phyloP scores from a whole-genome alignment of 768 basidiomycete species.

The Jaapia argillacea region DNA sequence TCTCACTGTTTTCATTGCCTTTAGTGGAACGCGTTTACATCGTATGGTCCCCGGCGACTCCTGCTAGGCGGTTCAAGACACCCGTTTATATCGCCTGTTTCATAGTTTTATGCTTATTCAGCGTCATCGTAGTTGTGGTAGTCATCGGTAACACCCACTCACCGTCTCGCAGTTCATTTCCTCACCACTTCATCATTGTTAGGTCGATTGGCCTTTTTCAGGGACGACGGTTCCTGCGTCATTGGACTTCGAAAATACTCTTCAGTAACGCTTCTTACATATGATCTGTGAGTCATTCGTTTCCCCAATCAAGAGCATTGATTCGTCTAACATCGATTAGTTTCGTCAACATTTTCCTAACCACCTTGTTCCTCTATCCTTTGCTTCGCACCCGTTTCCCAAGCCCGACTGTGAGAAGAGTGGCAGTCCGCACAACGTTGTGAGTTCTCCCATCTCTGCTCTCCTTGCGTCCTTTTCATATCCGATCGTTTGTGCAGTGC shows the following conservation, averaged over 20 bases:
- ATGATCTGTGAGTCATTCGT: conserved; percentile 33
- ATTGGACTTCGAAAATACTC: conserved; percentile 35
- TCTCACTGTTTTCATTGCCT: neutral
- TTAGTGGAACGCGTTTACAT: conserved; percentile 37
- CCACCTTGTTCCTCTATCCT: conserved; percentile 37
- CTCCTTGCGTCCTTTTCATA: neutral
- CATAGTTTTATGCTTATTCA: conserved; percentile 25
- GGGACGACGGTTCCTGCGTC: conserved; percentile 29
- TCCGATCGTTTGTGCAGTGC: conserved; percentile 24
- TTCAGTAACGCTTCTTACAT: conserved; percentile 33
- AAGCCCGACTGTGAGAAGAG: conserved; percentile 22
- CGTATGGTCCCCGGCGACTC: conserved; percentile 29
- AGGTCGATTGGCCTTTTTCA: conserved; percentile 28
- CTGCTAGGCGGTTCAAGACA: conserved; percentile 24
- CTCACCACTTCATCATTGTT: neutral
- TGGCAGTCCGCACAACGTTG: conserved; percentile 34
- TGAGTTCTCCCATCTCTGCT: conserved; percentile 12
- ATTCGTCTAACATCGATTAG: conserved; percentile 6
- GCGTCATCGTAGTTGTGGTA: conserved; percentile 28
- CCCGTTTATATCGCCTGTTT: conserved; percentile 32
- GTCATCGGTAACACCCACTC: conserved; percentile 23
- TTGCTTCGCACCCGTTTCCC: conserved; percentile 25
- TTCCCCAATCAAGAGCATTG: neutral
- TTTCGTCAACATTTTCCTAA: conserved; percentile 27
- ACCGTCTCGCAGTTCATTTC: neutral